phyloP scores from a whole-genome alignment of 1,284 basidiomycete genomes.

The Testicularia cyperi region DNA sequence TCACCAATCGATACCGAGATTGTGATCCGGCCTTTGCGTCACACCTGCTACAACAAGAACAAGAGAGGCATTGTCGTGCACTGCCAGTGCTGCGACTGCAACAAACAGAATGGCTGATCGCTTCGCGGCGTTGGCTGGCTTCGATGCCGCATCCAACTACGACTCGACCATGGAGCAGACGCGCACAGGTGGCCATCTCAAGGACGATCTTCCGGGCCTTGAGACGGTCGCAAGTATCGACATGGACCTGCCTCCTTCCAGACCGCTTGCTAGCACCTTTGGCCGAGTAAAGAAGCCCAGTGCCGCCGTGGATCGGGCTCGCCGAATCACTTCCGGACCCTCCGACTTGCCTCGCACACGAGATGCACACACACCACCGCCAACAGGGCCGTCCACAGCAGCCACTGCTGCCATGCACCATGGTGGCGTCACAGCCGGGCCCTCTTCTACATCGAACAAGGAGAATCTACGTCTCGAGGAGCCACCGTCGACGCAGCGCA shows the following conservation, averaged over 20 bases:
- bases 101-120: constrained; percentile 34
- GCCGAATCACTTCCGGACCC: constrained; percentile 27
- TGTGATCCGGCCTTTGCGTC: too few relatives aligned
- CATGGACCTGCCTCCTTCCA: constrained; percentile 20
- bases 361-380: constrained; percentile 28
- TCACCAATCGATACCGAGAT: too few relatives aligned
- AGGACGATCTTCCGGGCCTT: constrained; percentile 31
- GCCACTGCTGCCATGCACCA: too few relatives aligned
- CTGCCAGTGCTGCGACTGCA: too few relatives aligned
- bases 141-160: constrained; percentile 36
- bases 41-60: too few relatives aligned
- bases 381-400: constrained; percentile 9
- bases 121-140: constrained; percentile 45
- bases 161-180: constrained; percentile 34
- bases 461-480: constrained; percentile 18
- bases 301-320: constrained; percentile 18
- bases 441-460: too few relatives aligned
- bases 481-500: constrained; percentile 39
- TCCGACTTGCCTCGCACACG: constrained; percentile 12
- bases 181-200: constrained; percentile 16
- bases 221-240: constrained; percentile 38
- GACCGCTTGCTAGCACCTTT: constrained; percentile 23
- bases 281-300: constrained; percentile 22
- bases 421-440: too few relatives aligned
- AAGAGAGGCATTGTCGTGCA: too few relatives aligned